Conservation (phyloP, 306 rosid species). For the Hippophae tibetana region DNA sequence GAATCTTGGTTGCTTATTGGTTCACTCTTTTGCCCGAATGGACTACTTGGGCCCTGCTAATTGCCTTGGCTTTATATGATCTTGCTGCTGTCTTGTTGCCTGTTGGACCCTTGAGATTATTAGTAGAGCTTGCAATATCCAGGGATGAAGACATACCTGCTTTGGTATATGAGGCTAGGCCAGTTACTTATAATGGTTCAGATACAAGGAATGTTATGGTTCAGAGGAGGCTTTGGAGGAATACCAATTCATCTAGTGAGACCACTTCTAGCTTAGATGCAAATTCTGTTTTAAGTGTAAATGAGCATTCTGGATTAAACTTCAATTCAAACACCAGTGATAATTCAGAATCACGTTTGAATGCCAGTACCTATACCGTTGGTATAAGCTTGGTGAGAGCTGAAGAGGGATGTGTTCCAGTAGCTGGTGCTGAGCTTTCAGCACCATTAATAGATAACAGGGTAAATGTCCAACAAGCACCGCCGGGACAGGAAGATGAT, state of each 20-base stretch:
- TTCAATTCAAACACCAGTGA: conserved; percentile 12
- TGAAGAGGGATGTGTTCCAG: conserved; percentile 54
- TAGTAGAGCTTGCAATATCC: conserved; percentile 84
- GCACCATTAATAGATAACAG: conserved; percentile 48
- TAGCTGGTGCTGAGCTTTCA: conserved; percentile 33
- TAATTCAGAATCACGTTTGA: conserved; percentile 16
- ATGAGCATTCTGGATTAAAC: conserved; percentile 12
- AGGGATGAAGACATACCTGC: conserved; percentile 96
- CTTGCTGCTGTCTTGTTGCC: conserved; percentile 89
- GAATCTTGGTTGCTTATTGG: conserved; percentile 84
- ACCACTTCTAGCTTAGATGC: conserved; percentile 12
- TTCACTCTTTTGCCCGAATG: conserved; percentile 95
- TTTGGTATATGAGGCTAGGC: conserved; percentile 91
- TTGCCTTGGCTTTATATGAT: conserved; percentile 87
- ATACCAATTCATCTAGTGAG: conserved; percentile 21
- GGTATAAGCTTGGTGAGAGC: conserved; percentile 21
- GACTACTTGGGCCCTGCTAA: conserved; percentile 86
- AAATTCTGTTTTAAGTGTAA: conserved; percentile 25
- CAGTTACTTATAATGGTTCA: conserved; percentile 37
- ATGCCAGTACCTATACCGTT: conserved; percentile 10
- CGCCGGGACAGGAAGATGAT: conserved; percentile 22
- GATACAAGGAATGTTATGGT: conserved; percentile 21
- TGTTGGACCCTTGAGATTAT: conserved; percentile 69
- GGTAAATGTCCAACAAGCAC: conserved; percentile 15
- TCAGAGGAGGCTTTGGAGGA: conserved; percentile 71